phyloP scores from a whole-genome alignment of 352 stramenopile species.

The Phytopythium montanum region DNA sequence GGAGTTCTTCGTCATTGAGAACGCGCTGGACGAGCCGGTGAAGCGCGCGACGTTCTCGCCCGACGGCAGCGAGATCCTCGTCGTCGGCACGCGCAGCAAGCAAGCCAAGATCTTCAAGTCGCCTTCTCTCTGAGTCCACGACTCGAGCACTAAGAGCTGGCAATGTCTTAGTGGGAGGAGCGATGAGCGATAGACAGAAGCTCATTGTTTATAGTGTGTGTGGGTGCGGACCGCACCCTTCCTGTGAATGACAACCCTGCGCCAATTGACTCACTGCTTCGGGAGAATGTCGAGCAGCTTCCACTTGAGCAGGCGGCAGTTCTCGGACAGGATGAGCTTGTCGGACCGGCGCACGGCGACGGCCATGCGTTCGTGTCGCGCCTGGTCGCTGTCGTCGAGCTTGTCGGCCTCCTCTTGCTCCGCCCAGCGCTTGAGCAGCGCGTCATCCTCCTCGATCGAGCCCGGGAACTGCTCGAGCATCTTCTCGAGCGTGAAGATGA shows the following conservation, averaged over 20 bases:
- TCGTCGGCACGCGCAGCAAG: conserved; percentile 60
- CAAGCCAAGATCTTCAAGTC: conserved; percentile 69
- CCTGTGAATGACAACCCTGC: neutral
- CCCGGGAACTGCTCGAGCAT: conserved; percentile 49
- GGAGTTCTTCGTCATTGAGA: conserved; percentile 44
- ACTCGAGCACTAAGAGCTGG: neutral
- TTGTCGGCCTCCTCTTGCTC: conserved; percentile 10
- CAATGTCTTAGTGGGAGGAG: neutral
- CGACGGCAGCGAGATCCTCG: conserved; percentile 57
- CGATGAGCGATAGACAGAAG: conserved; percentile 2
- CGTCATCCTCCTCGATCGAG: conserved; percentile 40
- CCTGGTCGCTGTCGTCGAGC: conserved; percentile 12
- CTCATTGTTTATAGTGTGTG: conserved; percentile 2
- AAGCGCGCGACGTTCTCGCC: conserved; percentile 63
- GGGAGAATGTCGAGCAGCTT: conserved; percentile 54
- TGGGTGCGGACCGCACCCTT: neutral
- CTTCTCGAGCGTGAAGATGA: conserved; percentile 63
- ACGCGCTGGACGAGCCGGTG: conserved; percentile 60
- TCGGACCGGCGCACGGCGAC: conserved; percentile 50
- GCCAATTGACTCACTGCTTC: conserved; percentile 14
- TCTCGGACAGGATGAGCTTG: conserved; percentile 57
- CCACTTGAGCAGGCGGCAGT: conserved; percentile 70
- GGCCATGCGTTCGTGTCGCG: conserved; percentile 55
- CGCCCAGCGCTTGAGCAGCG: conserved; percentile 26
- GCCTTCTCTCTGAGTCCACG: conserved; percentile 21